phyloP scores from a whole-genome alignment of 257 asterid species.

The Leptodermis oblonga region DNA sequence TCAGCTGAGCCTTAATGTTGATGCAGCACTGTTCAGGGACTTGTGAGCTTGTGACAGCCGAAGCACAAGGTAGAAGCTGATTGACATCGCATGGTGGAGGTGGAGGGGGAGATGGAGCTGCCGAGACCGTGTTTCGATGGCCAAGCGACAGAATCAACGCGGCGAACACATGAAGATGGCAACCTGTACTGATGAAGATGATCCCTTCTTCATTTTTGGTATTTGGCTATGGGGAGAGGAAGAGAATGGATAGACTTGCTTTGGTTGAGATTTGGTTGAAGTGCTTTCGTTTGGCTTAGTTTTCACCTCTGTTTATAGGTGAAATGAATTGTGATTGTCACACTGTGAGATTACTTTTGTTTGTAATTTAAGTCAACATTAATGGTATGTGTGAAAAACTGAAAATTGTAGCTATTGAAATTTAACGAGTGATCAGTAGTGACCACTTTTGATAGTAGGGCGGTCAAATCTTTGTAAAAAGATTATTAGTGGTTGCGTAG shows the following conservation, averaged over 20 bases:
- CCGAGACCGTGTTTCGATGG: slow-evolving; percentile 15
- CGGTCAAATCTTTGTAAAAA: too few relatives aligned
- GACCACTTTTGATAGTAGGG: too few relatives aligned
- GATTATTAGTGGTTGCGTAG: too few relatives aligned
- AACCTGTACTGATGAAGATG: neutral
- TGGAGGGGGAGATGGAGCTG: too few relatives aligned
- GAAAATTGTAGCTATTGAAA: too few relatives aligned
- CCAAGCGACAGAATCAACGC: slow-evolving; percentile 18
- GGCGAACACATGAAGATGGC: neutral
- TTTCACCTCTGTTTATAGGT: slow-evolving; percentile 13
- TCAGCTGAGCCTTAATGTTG: too few relatives aligned
- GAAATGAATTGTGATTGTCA: neutral
- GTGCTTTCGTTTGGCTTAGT: slow-evolving; percentile 2
- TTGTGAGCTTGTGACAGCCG: slow-evolving; percentile 10
- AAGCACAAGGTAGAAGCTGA: slow-evolving; percentile 15
- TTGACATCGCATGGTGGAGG: slow-evolving; percentile 21
- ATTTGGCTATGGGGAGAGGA: neutral
- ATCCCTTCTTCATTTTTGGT: slow-evolving; percentile 29
- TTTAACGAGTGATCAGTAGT: too few relatives aligned
- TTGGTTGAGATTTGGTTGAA: neutral
- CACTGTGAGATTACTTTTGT: too few relatives aligned
- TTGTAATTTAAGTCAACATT: too few relatives aligned
- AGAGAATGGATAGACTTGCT: neutral
- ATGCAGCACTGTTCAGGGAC: slow-evolving; percentile 6
- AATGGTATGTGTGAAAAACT: too few relatives aligned